These are phyloP conservation scores for Alternaria triticimaculans DNA, from an alignment of 2,329 filamentous ascomycete species.

Conservation along the genomic window DNA sequence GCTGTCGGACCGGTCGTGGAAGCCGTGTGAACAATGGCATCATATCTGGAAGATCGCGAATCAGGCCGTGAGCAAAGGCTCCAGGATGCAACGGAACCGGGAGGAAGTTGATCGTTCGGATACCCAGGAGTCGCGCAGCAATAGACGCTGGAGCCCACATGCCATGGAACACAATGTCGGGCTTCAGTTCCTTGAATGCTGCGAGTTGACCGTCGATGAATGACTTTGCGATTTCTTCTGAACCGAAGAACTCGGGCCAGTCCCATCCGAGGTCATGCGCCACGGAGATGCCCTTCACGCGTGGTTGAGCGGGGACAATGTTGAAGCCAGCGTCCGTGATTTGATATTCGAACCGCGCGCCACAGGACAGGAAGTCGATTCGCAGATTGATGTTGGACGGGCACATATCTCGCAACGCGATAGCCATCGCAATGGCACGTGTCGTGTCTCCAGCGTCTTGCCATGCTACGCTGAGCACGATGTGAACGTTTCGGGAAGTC, in stretches of 20 bases:
- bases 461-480: constrained; percentile 43
- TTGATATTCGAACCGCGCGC: constrained; percentile 39
- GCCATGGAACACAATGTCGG: constrained; percentile 44
- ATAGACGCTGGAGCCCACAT: constrained; percentile 45
- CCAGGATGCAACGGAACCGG: constrained; percentile 39
- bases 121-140: constrained; percentile 38
- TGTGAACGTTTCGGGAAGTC: constrained; percentile 24
- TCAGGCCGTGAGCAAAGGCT: constrained; percentile 37
- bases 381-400: constrained; percentile 33
- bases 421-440: constrained; percentile 39
- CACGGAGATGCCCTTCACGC: constrained; percentile 40
- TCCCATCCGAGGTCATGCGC: constrained; percentile 45
- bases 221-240: constrained; percentile 37
- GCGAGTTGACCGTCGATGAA: constrained; percentile 43
- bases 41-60: constrained; percentile 42
- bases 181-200: constrained; percentile 36
- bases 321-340: constrained; percentile 41
- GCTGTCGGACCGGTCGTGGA: constrained; percentile 35
- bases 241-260: constrained; percentile 45
- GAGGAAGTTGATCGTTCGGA: constrained; percentile 43
- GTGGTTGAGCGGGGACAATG: constrained; percentile 40
- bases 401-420: constrained; percentile 38
- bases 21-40: constrained; percentile 42
- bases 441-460: constrained; percentile 45
- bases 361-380: constrained; percentile 41